These are phyloP conservation scores for Sporothrix inflata DNA, from an alignment of 2,329 filamentous ascomycete genomes.

Conservation along the genomic window DNA sequence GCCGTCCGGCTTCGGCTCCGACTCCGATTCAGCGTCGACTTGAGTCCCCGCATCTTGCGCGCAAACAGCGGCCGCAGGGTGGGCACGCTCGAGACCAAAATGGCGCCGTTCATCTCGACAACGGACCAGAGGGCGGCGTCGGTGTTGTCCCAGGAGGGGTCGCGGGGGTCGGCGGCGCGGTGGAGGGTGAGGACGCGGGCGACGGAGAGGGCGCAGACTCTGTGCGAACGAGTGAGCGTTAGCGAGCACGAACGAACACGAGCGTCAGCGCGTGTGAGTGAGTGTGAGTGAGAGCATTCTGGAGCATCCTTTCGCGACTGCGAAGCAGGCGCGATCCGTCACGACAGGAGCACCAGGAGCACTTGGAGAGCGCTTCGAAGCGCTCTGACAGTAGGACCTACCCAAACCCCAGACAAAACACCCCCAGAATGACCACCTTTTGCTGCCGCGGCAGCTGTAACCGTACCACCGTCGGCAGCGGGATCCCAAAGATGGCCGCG, in stretches of 20 bases:
- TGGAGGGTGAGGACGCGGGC: background rate
- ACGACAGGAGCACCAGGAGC: too few relatives aligned
- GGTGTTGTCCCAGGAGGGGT: background rate
- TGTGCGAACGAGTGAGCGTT: background rate
- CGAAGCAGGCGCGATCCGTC: too few relatives aligned
- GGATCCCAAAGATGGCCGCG: background rate
- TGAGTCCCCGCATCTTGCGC: background rate
- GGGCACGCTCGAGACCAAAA: background rate
- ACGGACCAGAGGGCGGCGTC: background rate
- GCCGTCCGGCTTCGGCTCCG: background rate
- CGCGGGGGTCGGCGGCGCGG: background rate
- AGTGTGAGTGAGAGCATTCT: too few relatives aligned
- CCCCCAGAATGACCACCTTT: background rate
- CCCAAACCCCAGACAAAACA: background rate
- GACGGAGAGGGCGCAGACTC: background rate
- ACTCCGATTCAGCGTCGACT: background rate
- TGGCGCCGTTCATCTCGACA: conserved; percentile 1
- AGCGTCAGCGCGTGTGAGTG: background rate
- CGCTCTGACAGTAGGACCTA: background rate
- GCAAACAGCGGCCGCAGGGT: background rate
- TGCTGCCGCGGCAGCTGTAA: background rate
- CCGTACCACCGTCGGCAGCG: background rate
- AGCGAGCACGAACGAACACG: background rate
- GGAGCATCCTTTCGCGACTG: too few relatives aligned
- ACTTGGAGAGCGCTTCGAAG: too few relatives aligned